Conservation (phyloP, 2,329 filamentous ascomycete genomes). For the Aspergillus tamarii region DNA sequence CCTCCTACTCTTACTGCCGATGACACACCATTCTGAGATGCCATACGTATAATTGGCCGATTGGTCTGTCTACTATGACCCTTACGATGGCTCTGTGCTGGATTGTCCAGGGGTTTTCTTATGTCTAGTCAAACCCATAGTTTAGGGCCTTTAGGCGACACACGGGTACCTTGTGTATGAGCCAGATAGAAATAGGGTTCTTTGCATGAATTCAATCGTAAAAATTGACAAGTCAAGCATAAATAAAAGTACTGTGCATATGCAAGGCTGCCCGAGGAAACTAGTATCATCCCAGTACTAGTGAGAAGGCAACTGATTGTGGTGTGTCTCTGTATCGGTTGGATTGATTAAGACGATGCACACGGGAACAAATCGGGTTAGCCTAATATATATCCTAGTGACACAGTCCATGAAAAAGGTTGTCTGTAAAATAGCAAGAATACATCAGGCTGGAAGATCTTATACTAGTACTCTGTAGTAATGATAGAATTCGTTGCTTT, state of each 20-base stretch:
- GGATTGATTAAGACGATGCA: background rate
- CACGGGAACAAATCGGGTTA: background rate
- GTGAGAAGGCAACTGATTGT: background rate
- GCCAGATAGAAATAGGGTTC: background rate
- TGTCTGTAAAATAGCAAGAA: background rate
- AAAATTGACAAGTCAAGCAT: background rate
- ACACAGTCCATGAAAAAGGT: too few species aligned
- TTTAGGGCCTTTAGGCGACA: too few species aligned
- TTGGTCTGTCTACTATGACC: background rate
- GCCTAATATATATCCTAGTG: background rate
- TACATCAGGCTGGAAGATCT: background rate
- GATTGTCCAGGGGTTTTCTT: too few species aligned
- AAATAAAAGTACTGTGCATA: background rate
- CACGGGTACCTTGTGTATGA: background rate
- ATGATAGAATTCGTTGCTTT: background rate
- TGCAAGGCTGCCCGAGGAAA: background rate
- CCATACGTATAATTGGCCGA: background rate
- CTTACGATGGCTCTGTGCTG: background rate
- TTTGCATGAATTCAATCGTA: background rate
- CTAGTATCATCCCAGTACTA: background rate
- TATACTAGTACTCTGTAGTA: too few species aligned
- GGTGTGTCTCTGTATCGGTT: background rate
- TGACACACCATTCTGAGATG: background rate
- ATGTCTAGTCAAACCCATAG: too few species aligned
- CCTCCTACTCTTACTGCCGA: background rate